Conservation (phyloP, 768 basidiomycete species). For the Leccinum aurantiacum region DNA sequence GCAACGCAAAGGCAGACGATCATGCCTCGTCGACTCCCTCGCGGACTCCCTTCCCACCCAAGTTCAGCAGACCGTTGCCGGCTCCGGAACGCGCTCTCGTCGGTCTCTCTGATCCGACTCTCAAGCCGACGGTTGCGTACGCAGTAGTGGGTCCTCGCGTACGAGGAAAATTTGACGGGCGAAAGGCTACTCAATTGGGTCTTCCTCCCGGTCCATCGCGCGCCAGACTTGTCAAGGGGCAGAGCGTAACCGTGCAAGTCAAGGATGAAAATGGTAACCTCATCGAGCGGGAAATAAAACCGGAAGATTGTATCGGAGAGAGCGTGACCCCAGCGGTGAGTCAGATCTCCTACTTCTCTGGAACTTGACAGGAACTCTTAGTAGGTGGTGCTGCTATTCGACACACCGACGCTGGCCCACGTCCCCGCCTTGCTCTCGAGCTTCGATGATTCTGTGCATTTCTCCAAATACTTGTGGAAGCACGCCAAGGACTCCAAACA, state of each 20-base stretch:
- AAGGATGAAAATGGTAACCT: constrained; percentile 43
- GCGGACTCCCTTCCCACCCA: constrained; percentile 18
- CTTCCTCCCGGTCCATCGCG: constrained; percentile 60
- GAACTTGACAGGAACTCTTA: background rate
- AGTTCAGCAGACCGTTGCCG: constrained; percentile 21
- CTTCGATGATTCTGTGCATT: constrained; percentile 48
- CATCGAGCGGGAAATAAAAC: constrained; percentile 49
- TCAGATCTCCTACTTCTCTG: background rate
- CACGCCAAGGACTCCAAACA: constrained; percentile 40
- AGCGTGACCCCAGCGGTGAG: constrained; percentile 50
- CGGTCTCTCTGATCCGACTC: constrained; percentile 14
- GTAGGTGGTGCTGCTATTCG: constrained; percentile 66
- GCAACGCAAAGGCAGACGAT: background rate
- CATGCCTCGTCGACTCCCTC: constrained; percentile 1
- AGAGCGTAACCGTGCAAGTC: constrained; percentile 56
- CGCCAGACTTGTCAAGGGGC: constrained; percentile 61
- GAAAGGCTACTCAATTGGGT: constrained; percentile 62
- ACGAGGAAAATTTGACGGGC: constrained; percentile 71
- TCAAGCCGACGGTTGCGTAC: constrained; percentile 47
- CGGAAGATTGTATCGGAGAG: constrained; percentile 61
- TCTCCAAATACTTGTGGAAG: constrained; percentile 48
- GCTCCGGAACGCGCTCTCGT: constrained; percentile 20
- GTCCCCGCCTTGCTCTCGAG: constrained; percentile 51
- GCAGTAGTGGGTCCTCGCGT: constrained; percentile 51
- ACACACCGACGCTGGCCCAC: constrained; percentile 63